A percentile compares a stretch with the other conserved stretches of the same genome.
Evolutionary conservation across 2,329 filamentous ascomycete species (phyloP).

Genomic region (Ophiostoma sp.): DNA sequence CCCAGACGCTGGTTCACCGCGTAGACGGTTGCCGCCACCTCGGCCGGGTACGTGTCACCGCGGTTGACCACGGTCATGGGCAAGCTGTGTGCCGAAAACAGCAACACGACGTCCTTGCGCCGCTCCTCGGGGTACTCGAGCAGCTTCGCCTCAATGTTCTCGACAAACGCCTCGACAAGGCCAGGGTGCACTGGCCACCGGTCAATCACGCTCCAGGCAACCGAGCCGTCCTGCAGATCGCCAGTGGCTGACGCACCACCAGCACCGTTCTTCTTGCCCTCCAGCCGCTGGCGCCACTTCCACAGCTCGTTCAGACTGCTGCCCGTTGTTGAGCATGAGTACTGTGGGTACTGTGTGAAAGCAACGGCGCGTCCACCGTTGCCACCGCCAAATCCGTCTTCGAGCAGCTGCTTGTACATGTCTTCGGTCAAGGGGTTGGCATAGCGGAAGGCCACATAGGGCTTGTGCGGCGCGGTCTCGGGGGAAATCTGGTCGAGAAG

Average conservation of each 20-base stretch:
- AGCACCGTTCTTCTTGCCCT: slow-evolving; percentile 60
- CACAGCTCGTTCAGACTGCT: slow-evolving; percentile 95
- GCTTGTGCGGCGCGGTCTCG: slow-evolving; percentile 91
- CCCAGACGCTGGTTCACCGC: slow-evolving; percentile 91
- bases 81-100: slow-evolving; percentile 93
- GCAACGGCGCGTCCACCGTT: slow-evolving; percentile 90
- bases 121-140: slow-evolving; percentile 77
- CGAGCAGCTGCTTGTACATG: slow-evolving; percentile 77
- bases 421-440: slow-evolving; percentile 89
- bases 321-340: slow-evolving; percentile 95
- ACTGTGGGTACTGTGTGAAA: slow-evolving; percentile 97
- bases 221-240: slow-evolving; percentile 54
- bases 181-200: slow-evolving; percentile 92
- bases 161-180: slow-evolving; percentile 84
- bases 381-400: slow-evolving; percentile 84
- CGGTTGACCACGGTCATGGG: slow-evolving; percentile 97
- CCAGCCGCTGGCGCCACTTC: slow-evolving; percentile 89
- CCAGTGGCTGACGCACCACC: slow-evolving; percentile 33
- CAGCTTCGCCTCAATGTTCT: slow-evolving; percentile 83
- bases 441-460: slow-evolving; percentile 96
- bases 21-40: slow-evolving; percentile 92
- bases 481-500: slow-evolving; percentile 85
- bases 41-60: slow-evolving; percentile 89
- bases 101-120: slow-evolving; percentile 71
- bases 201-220: slow-evolving; percentile 96